Conservation (phyloP, 2,329 filamentous ascomycete genomes). For the Emydomyces testavorans region DNA sequence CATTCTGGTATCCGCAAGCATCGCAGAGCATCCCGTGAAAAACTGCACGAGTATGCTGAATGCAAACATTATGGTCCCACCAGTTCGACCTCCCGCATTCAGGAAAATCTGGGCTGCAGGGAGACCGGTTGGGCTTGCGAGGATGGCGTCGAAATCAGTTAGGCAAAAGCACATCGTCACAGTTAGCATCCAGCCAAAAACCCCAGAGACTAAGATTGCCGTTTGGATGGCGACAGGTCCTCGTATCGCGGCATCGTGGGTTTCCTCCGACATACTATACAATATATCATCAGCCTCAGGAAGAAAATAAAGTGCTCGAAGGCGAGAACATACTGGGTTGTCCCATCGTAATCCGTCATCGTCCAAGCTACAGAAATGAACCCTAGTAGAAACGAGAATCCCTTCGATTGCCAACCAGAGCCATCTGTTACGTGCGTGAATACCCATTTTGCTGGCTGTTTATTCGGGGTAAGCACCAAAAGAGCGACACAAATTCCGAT, state of each 20-base stretch:
- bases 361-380: slow-evolving; percentile 39
- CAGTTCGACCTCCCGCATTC: slow-evolving; percentile 46
- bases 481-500: slow-evolving; percentile 50
- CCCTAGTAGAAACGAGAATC: slow-evolving; percentile 52
- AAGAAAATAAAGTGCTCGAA: not conserved
- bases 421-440: slow-evolving; percentile 51
- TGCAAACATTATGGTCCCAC: slow-evolving; percentile 51
- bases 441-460: slow-evolving; percentile 48
- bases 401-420: slow-evolving; percentile 50
- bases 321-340: slow-evolving; percentile 44
- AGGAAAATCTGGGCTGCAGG: slow-evolving; percentile 50
- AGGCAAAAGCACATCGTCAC: slow-evolving; percentile 54
- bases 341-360: slow-evolving; percentile 60
- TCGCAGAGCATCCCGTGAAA: slow-evolving; percentile 53
- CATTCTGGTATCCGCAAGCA: slow-evolving; percentile 54
- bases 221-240: slow-evolving; percentile 49
- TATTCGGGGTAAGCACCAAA: slow-evolving; percentile 47
- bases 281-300: not conserved
- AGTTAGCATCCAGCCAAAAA: slow-evolving; percentile 51
- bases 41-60: slow-evolving; percentile 53
- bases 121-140: slow-evolving; percentile 48
- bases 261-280: slow-evolving; percentile 53
- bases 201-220: slow-evolving; percentile 49
- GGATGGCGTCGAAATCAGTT: slow-evolving; percentile 45
- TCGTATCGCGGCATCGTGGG: slow-evolving; percentile 49